Percentiles rank a stretch among this genome's conserved stretches.
Evolutionary conservation across 768 basidiomycete genomes (phyloP).

Genomic region (Podaxis sp.): DNA sequence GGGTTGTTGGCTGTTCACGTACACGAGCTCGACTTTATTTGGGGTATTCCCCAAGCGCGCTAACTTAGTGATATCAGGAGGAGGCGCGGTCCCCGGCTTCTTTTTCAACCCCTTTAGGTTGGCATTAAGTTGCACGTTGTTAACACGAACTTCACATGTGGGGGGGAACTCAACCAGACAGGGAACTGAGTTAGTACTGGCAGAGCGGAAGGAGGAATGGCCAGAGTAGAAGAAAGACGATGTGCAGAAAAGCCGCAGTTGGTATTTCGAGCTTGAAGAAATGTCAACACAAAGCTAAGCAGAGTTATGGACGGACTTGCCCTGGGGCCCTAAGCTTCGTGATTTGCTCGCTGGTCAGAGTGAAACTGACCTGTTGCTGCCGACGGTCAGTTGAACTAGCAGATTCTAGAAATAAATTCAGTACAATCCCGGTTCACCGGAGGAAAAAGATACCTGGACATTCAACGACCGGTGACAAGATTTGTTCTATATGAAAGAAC

Average conservation of each 20-base stretch:
- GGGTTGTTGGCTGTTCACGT: slow-evolving; percentile 85
- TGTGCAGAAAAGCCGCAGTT: slow-evolving; percentile 87
- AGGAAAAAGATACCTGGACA: slow-evolving; percentile 63
- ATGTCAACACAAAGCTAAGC: slow-evolving; percentile 4
- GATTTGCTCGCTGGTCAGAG: slow-evolving; percentile 63
- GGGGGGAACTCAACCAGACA: slow-evolving; percentile 90
- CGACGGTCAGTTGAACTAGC: slow-evolving; percentile 76
- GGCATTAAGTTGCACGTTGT: slow-evolving; percentile 62
- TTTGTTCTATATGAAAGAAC: slow-evolving; percentile 67
- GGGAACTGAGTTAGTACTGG: slow-evolving; percentile 37
- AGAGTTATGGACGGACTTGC: slow-evolving; percentile 35
- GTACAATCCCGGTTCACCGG: background rate
- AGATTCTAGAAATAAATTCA: slow-evolving; percentile 51
- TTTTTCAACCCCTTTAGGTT: slow-evolving; percentile 93
- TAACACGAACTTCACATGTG: slow-evolving; percentile 89
- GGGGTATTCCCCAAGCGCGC: slow-evolving; percentile 36
- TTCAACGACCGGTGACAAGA: slow-evolving; percentile 63
- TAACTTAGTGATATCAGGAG: slow-evolving; percentile 60
- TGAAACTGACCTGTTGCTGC: slow-evolving; percentile 58
- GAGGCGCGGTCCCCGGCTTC: slow-evolving; percentile 92
- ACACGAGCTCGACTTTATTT: slow-evolving; percentile 84
- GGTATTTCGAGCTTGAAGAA: slow-evolving; percentile 57
- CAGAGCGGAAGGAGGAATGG: slow-evolving; percentile 46
- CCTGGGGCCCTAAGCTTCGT: slow-evolving; percentile 53
- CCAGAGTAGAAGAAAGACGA: slow-evolving; percentile 71